phyloP scores from a whole-genome alignment of 2,329 filamentous ascomycete species.

The Talaromyces sp. region DNA sequence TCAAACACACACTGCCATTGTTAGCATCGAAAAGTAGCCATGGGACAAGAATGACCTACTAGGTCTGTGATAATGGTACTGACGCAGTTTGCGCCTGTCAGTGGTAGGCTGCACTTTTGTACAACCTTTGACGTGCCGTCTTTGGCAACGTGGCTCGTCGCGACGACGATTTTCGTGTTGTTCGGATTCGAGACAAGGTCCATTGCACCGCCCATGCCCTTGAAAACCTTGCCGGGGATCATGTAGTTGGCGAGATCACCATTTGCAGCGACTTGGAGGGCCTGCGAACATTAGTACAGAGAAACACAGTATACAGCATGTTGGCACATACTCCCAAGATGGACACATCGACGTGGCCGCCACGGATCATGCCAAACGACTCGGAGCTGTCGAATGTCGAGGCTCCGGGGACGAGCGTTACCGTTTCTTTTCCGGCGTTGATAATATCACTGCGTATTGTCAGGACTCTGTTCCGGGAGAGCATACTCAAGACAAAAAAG shows the following conservation, averaged over 20 bases:
- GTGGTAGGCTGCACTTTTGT: slow-evolving; percentile 84
- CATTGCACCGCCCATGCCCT: slow-evolving; percentile 80
- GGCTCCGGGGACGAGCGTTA: slow-evolving; percentile 74
- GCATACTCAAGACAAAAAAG: not conserved
- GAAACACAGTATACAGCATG: not conserved
- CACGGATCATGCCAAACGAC: slow-evolving; percentile 87
- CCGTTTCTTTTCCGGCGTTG: slow-evolving; percentile 90
- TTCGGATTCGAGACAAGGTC: slow-evolving; percentile 66
- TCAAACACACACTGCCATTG: slow-evolving; percentile 55
- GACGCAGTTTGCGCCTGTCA: slow-evolving; percentile 81
- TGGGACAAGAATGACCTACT: slow-evolving; percentile 20
- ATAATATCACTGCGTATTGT: slow-evolving; percentile 58
- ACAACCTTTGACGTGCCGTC: slow-evolving; percentile 92
- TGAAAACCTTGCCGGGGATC: slow-evolving; percentile 36
- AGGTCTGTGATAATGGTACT: slow-evolving; percentile 87
- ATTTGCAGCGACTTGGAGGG: slow-evolving; percentile 74
- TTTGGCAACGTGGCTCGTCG: slow-evolving; percentile 95
- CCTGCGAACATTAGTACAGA: slow-evolving; percentile 31
- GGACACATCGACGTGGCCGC: slow-evolving; percentile 75
- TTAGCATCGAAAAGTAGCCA: not conserved
- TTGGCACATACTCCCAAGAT: slow-evolving; percentile 69
- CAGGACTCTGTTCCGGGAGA: not conserved
- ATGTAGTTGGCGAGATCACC: slow-evolving; percentile 74
- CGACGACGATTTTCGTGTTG: slow-evolving; percentile 75
- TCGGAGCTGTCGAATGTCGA: slow-evolving; percentile 80